Evolutionary conservation across 441 rosid species (phyloP).

Genomic region (Pelargonium fulgidum): DNA sequence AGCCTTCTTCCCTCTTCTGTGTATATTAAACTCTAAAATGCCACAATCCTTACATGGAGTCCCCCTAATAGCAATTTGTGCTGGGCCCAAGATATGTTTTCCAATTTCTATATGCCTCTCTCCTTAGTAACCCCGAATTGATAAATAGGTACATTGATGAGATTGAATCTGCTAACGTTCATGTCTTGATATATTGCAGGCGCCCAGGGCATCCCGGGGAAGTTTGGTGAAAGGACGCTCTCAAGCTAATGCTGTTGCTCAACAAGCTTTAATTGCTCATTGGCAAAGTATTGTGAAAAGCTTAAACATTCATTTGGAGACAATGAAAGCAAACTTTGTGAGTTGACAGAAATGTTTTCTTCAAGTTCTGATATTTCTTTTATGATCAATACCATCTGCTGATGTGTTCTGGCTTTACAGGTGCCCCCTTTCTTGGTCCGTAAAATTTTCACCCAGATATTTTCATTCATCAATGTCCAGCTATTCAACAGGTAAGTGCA

Average conservation of each 20-base stretch:
- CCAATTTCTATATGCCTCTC: too few species aligned
- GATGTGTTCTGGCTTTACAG: constrained; percentile 26
- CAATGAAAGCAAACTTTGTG: constrained; percentile 73
- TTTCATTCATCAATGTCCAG: constrained; percentile 88
- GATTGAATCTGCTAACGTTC: too few species aligned
- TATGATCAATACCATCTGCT: neutral
- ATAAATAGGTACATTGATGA: neutral
- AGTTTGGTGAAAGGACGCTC: constrained; percentile 98
- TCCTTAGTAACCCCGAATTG: too few species aligned
- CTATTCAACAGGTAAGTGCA: constrained; percentile 57
- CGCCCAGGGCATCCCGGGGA: constrained; percentile 98
- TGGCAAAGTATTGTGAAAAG: constrained; percentile 99
- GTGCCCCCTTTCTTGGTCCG: constrained; percentile 88
- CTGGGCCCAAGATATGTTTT: too few species aligned
- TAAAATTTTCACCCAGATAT: constrained; percentile 78
- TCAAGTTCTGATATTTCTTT: neutral
- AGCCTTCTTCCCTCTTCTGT: too few species aligned
- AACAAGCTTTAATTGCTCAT: constrained; percentile 91
- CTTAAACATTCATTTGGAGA: constrained; percentile 81
- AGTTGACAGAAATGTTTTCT: constrained; percentile 19
- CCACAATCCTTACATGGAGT: too few species aligned
- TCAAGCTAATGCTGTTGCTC: constrained; percentile 72
- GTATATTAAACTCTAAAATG: too few species aligned
- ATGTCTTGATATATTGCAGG: constrained; percentile 32
- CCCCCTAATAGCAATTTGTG: too few species aligned